These are phyloP conservation scores for Leishmania gerbilli DNA, from an alignment of 208 protist genomes.

Conservation along the genomic window DNA sequence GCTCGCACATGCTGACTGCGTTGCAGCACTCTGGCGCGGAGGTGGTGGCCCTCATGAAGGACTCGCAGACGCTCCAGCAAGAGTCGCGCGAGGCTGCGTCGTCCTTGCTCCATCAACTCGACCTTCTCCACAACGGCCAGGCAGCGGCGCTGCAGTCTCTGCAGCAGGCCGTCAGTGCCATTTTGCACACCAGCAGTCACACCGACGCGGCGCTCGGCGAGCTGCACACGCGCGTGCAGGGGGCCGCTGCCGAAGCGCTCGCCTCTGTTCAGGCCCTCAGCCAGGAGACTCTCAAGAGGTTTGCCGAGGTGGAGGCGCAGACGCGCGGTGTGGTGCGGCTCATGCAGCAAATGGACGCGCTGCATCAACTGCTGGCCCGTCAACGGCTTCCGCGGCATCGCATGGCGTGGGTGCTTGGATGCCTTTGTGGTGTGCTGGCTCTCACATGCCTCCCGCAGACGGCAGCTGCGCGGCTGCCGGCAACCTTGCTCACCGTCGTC, in stretches of 20 bases:
- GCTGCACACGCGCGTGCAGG: slow-evolving; percentile 33
- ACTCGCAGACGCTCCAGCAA: slow-evolving; percentile 40
- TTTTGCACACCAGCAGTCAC: slow-evolving; percentile 29
- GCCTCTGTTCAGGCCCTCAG: slow-evolving; percentile 35
- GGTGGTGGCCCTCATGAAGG: slow-evolving; percentile 22
- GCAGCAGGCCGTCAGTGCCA: slow-evolving; percentile 15
- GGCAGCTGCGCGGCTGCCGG: slow-evolving; percentile 55
- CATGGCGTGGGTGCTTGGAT: slow-evolving; percentile 14
- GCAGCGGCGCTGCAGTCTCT: slow-evolving; percentile 36
- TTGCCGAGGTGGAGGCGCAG: slow-evolving; percentile 49
- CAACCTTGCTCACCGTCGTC: slow-evolving; percentile 31
- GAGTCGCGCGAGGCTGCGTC: slow-evolving; percentile 33
- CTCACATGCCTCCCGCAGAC: slow-evolving; percentile 50
- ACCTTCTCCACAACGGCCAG: slow-evolving; percentile 41
- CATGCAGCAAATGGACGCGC: slow-evolving; percentile 53
- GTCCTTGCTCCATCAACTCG: slow-evolving; percentile 38
- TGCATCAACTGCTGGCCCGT: slow-evolving; percentile 44
- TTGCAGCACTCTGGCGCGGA: slow-evolving; percentile 42
- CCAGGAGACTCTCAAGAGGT: slow-evolving; percentile 37
- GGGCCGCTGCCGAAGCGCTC: slow-evolving; percentile 32
- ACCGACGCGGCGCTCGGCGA: slow-evolving; percentile 28
- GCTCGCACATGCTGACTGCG: slow-evolving; percentile 34
- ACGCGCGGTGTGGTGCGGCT: slow-evolving; percentile 44
- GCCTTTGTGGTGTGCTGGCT: slow-evolving; percentile 32
- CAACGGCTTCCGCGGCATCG: slow-evolving; percentile 36